A percentile compares a stretch with the other conserved stretches of the same genome.
phyloP scores from a whole-genome alignment of 2,329 filamentous ascomycete species.

The Botrytis sinoallii region DNA sequence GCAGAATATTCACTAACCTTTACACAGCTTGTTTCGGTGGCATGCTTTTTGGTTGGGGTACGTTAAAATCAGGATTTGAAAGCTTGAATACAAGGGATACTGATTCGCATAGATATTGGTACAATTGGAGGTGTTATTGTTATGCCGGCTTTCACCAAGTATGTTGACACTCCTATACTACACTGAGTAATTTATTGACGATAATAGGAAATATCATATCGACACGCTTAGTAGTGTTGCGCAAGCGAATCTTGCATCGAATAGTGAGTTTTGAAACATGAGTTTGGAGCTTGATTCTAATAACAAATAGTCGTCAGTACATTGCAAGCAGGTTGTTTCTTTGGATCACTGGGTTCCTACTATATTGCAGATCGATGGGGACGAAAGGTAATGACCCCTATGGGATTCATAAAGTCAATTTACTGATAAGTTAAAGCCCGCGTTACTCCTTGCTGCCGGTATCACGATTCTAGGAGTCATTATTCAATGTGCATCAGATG shows the following conservation, averaged over 20 bases:
- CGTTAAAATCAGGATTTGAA: background rate
- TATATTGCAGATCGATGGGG: slow-evolving; percentile 39
- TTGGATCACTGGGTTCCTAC: slow-evolving; percentile 54
- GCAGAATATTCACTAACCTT: background rate
- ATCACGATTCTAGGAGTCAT: slow-evolving; percentile 60
- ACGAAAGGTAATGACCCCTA: slow-evolving; percentile 25
- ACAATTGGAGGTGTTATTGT: slow-evolving; percentile 75
- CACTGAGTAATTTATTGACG: background rate
- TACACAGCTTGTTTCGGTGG: slow-evolving; percentile 61
- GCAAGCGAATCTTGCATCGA: slow-evolving; percentile 56
- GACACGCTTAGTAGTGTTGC: slow-evolving; percentile 32
- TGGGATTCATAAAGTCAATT: background rate
- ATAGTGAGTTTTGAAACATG: slow-evolving; percentile 26
- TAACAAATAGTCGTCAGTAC: slow-evolving; percentile 58
- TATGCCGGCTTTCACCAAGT: slow-evolving; percentile 59
- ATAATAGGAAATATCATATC: slow-evolving; percentile 40
- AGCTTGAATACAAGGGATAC: too few relatives aligned
- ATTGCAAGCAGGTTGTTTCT: slow-evolving; percentile 66
- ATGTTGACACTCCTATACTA: slow-evolving; percentile 26
- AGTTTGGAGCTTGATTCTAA: background rate
- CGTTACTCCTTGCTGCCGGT: slow-evolving; percentile 53
- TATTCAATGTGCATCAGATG: slow-evolving; percentile 61
- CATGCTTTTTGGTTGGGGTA: slow-evolving; percentile 55
- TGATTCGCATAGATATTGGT: slow-evolving; percentile 54
- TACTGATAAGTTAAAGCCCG: slow-evolving; percentile 25